Conservation (phyloP, 73 alveolate genomes). For the Stentor coeruleus region DNA sequence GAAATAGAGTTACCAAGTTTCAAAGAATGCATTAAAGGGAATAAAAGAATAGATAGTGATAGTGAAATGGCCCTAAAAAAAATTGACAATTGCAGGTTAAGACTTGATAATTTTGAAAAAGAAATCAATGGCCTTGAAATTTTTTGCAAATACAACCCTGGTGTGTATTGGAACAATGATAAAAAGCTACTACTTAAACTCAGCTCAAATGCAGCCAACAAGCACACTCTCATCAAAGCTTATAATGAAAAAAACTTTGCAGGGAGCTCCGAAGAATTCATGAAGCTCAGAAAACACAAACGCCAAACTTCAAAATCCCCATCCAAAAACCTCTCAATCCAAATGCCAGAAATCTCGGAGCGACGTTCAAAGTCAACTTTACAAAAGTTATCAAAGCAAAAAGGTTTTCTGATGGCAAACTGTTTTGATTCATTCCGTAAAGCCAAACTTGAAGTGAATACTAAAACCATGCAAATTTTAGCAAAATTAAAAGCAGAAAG, state of each 20-base stretch:
- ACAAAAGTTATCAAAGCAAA: not conserved
- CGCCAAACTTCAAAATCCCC: not conserved
- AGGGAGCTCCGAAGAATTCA: not conserved
- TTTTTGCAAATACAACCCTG: slow-evolving; percentile 22
- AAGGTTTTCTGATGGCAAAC: no score
- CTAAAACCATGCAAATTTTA: not conserved
- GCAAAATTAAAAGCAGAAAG: slow-evolving; percentile 6
- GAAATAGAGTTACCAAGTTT: not conserved
- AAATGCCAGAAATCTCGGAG: not conserved
- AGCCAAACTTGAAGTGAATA: not conserved
- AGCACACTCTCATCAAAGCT: not conserved
- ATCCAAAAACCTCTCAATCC: not conserved
- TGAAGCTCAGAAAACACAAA: not conserved
- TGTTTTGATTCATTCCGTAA: not conserved
- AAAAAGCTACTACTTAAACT: not conserved
- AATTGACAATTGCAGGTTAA: not conserved
- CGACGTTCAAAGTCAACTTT: not conserved
- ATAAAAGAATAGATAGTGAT: not conserved
- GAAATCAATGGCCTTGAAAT: slow-evolving; percentile 14
- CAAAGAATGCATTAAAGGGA: not conserved
- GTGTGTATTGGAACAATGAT: slow-evolving; percentile 6
- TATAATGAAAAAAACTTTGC: slow-evolving; percentile 3
- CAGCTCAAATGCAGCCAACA: not conserved
- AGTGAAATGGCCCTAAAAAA: not conserved
- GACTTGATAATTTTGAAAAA: not conserved